Evolutionary conservation across 164 flowering plant genomes (phyloP).

Genomic region (Vitis cinerea): DNA sequence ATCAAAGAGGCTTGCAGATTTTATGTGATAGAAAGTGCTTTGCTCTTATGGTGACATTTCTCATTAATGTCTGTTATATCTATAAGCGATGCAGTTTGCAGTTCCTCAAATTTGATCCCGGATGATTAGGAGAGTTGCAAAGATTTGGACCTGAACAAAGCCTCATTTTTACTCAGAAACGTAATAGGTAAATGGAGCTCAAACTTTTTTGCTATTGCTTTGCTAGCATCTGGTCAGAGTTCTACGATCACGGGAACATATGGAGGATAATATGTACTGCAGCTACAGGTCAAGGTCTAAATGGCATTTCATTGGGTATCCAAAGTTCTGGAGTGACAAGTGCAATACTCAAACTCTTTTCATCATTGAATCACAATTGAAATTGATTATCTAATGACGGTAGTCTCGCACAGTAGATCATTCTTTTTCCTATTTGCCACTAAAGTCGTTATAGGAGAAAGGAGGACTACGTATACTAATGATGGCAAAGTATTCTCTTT

Average conservation of each 20-base stretch:
- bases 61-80: constrained; percentile 85
- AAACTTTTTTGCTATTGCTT: constrained; percentile 87
- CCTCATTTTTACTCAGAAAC: constrained; percentile 80
- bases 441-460: no score
- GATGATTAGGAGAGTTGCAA: constrained; percentile 60
- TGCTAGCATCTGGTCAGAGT: constrained; percentile 97
- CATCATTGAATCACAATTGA: no score
- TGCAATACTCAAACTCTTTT: no score
- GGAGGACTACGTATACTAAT: constrained; percentile 9
- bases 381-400: no score
- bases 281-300: constrained; percentile 19
- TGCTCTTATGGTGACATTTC: constrained; percentile 79
- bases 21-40: constrained; percentile 81
- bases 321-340: no score
- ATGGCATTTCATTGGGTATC: no score
- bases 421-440: no score
- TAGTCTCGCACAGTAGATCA: no score
- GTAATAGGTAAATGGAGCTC: constrained; percentile 94
- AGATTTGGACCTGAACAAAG: constrained; percentile 75
- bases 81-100: constrained; percentile 88
- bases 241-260: constrained; percentile 97
- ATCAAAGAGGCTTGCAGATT: constrained; percentile 73
- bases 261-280: constrained; percentile 97
- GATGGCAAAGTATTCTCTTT: no score
- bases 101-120: constrained; percentile 45